These are phyloP conservation scores for Rhodotorula sp. DNA, from an alignment of 1,284 basidiomycete species.

Conservation along the genomic window DNA sequence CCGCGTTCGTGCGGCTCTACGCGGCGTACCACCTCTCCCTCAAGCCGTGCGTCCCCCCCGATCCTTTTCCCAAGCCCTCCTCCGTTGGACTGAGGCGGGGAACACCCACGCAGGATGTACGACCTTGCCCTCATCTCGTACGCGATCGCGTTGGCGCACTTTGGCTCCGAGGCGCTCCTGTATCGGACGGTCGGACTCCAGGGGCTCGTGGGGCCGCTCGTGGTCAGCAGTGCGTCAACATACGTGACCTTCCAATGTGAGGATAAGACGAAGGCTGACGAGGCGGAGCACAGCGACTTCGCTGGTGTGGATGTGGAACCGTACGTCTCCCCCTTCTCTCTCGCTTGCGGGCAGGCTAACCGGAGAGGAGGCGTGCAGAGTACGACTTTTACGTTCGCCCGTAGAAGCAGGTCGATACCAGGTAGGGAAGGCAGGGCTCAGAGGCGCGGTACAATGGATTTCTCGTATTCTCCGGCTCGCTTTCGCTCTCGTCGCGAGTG, in stretches of 20 bases:
- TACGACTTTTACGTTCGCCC: slow-evolving; percentile 35
- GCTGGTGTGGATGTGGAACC: slow-evolving; percentile 69
- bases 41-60: slow-evolving; percentile 64
- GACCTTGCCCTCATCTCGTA: slow-evolving; percentile 85
- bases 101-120: slow-evolving; percentile 66
- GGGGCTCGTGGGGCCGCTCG: slow-evolving; percentile 72
- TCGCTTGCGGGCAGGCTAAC: background rate
- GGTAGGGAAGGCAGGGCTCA: too few species aligned
- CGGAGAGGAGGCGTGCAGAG: slow-evolving; percentile 2
- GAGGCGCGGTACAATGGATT: too few species aligned
- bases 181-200: slow-evolving; percentile 74
- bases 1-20: slow-evolving; percentile 75
- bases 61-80: background rate
- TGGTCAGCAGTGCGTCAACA: slow-evolving; percentile 76
- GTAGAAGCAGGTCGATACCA: background rate
- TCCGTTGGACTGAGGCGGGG: slow-evolving; percentile 5
- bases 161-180: slow-evolving; percentile 78
- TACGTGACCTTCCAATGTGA: background rate
- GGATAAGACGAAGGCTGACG: background rate
- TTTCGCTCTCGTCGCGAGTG: too few species aligned
- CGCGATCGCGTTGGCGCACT: slow-evolving; percentile 86
- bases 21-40: slow-evolving; percentile 82
- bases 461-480: too few species aligned
- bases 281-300: slow-evolving; percentile 59
- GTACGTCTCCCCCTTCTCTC: slow-evolving; percentile 10